Evolutionary conservation across 2,329 filamentous ascomycete species (phyloP).

Genomic region (Aspergillus neotritici): DNA sequence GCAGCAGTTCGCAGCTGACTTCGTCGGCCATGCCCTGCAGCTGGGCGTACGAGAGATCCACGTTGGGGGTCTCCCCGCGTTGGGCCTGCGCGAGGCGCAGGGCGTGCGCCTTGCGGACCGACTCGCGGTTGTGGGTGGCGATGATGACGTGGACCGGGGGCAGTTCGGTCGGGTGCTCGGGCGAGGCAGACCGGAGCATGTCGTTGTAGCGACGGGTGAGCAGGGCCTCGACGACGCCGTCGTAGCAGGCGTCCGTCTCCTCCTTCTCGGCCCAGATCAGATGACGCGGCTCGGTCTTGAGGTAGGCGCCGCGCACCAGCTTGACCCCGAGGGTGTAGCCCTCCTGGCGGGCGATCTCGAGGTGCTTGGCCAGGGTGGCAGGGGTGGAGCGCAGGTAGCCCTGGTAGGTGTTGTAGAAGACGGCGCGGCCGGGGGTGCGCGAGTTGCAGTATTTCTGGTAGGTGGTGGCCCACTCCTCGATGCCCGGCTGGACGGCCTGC

Average conservation of each 20-base stretch:
- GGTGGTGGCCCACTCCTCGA: slow-evolving; percentile 50
- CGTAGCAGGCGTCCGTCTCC: slow-evolving; percentile 49
- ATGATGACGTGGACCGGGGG: slow-evolving; percentile 50
- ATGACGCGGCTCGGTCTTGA: slow-evolving; percentile 44
- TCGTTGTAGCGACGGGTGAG: slow-evolving; percentile 55
- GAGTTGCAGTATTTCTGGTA: slow-evolving; percentile 50
- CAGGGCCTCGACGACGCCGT: slow-evolving; percentile 51
- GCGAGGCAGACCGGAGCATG: slow-evolving; percentile 44
- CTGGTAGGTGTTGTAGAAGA: slow-evolving; percentile 53
- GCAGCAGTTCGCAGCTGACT: slow-evolving; percentile 59
- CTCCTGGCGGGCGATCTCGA: slow-evolving; percentile 42
- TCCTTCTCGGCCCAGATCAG: slow-evolving; percentile 45
- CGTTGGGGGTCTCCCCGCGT: slow-evolving; percentile 36
- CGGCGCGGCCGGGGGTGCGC: slow-evolving; percentile 40
- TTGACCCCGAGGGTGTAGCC: slow-evolving; percentile 50
- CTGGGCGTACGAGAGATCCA: slow-evolving; percentile 63
- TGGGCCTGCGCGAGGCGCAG: slow-evolving; percentile 43
- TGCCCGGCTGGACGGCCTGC: slow-evolving; percentile 47
- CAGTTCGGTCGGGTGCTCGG: slow-evolving; percentile 32
- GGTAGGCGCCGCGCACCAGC: slow-evolving; percentile 51
- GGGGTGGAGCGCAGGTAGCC: slow-evolving; percentile 49
- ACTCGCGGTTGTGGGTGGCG: slow-evolving; percentile 55
- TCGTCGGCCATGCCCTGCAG: slow-evolving; percentile 96
- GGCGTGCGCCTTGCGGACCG: slow-evolving; percentile 48
- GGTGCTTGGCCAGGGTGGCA: slow-evolving; percentile 41